These are phyloP conservation scores for Psilocybe tampanensis DNA, from an alignment of 768 basidiomycete genomes.

Conservation along the genomic window DNA sequence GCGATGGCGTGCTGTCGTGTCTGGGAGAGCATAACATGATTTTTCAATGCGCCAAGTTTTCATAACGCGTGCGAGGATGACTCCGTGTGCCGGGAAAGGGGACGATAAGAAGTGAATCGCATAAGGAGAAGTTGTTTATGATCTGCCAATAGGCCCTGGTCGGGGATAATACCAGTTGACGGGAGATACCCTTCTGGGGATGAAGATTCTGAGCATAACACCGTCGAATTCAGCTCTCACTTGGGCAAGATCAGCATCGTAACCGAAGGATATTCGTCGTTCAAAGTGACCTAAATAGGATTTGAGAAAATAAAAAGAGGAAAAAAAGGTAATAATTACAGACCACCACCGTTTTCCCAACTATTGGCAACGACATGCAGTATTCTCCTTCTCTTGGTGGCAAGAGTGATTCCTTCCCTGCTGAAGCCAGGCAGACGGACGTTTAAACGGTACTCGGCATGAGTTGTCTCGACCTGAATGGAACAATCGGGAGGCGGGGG, in stretches of 20 bases:
- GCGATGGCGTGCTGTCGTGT: too few relatives aligned
- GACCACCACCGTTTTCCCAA: constrained; percentile 68
- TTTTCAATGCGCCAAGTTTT: too few relatives aligned
- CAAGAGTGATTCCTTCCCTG: constrained; percentile 70
- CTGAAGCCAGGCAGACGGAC: constrained; percentile 67
- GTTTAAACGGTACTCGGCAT: constrained; percentile 54
- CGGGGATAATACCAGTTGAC: constrained; percentile 12
- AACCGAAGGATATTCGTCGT: constrained; percentile 74
- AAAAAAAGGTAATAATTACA: constrained; percentile 15
- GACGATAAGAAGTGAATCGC: too few relatives aligned
- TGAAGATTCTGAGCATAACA: constrained; percentile 60
- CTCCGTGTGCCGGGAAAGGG: too few relatives aligned
- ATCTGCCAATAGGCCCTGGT: constrained; percentile 2
- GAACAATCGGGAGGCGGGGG: constrained; percentile 61
- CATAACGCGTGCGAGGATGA: too few relatives aligned
- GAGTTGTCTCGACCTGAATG: constrained; percentile 64
- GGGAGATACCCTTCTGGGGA: constrained; percentile 46
- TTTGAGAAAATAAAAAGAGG: not conserved
- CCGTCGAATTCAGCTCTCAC: constrained; percentile 81
- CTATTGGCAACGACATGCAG: constrained; percentile 75
- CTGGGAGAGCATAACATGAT: too few relatives aligned
- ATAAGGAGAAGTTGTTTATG: not conserved
- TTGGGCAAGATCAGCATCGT: constrained; percentile 71
- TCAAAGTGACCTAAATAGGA: constrained; percentile 61
- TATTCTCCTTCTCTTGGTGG: constrained; percentile 67